Evolutionary conservation across 768 basidiomycete genomes (phyloP).

Genomic region (Austroboletus eburneus): DNA sequence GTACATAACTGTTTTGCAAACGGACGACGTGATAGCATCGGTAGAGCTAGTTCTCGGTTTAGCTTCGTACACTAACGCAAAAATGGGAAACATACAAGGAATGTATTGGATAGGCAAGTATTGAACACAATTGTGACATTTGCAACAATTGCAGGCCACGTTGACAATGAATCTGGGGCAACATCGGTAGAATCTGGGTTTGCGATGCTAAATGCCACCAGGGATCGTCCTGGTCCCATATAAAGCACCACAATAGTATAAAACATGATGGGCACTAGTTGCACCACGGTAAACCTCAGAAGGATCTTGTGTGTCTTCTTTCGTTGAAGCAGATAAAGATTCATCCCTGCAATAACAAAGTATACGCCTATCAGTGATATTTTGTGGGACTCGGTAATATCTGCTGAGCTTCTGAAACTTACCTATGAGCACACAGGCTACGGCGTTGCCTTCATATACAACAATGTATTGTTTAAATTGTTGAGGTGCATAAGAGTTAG

Average conservation of each 20-base stretch:
- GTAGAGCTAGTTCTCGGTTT: conserved; percentile 11
- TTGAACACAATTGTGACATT: not conserved
- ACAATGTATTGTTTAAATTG: too few relatives aligned
- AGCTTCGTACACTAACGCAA: not conserved
- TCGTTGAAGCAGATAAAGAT: not conserved
- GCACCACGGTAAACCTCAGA: not conserved
- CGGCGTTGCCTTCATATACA: too few relatives aligned
- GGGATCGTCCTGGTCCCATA: not conserved
- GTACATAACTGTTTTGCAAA: too few relatives aligned
- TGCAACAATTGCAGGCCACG: not conserved
- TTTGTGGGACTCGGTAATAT: too few relatives aligned
- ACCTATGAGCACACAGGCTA: too few relatives aligned
- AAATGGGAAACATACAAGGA: not conserved
- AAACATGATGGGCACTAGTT: not conserved
- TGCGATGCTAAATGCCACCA: not conserved
- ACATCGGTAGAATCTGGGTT: too few relatives aligned
- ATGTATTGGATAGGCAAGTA: not conserved
- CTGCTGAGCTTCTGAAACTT: too few relatives aligned
- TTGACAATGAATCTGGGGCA: not conserved
- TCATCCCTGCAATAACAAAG: not conserved
- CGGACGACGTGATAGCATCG: conserved; percentile 22
- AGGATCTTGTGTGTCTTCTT: not conserved
- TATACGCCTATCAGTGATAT: conserved; percentile 9
- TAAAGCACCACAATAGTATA: not conserved
- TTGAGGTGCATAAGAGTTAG: too few relatives aligned